Conservation (phyloP, 208 protist species). For the Tritrichomonas foetus region DNA sequence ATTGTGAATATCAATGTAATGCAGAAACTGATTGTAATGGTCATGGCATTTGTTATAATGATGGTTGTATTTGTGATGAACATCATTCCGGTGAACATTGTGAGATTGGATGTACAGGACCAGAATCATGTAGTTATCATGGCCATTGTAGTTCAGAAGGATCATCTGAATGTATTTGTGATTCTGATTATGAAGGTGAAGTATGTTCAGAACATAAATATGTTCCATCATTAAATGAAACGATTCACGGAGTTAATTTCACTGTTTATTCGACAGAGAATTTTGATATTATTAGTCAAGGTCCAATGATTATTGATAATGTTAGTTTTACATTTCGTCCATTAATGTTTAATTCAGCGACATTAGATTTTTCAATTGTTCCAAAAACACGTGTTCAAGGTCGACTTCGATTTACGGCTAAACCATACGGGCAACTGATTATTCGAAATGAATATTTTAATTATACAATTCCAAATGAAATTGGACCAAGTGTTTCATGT, state of each 20-base stretch:
- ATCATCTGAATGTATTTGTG: background rate
- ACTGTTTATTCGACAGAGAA: background rate
- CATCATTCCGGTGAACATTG: background rate
- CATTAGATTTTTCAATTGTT: background rate
- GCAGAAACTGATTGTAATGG: background rate
- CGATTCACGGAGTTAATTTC: background rate
- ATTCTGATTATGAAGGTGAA: background rate
- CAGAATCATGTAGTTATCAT: background rate
- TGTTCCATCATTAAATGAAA: background rate
- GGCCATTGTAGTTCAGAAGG: background rate
- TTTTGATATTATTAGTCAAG: background rate
- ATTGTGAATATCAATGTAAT: background rate
- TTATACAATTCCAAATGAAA: too few species aligned
- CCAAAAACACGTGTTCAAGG: background rate
- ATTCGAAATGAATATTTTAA: too few species aligned
- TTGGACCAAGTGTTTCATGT: too few species aligned
- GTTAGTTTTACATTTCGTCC: background rate
- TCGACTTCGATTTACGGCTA: background rate
- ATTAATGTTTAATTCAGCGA: background rate
- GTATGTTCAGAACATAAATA: background rate
- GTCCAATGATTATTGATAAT: background rate
- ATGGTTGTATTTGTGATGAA: background rate
- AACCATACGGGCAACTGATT: background rate
- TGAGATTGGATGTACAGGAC: background rate
- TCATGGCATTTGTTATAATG: background rate